Evolutionary conservation across 2,329 filamentous ascomycete genomes (phyloP), one percentile per base, ranked within the genome.

Genomic region (Trichoderma sp.): DNA sequence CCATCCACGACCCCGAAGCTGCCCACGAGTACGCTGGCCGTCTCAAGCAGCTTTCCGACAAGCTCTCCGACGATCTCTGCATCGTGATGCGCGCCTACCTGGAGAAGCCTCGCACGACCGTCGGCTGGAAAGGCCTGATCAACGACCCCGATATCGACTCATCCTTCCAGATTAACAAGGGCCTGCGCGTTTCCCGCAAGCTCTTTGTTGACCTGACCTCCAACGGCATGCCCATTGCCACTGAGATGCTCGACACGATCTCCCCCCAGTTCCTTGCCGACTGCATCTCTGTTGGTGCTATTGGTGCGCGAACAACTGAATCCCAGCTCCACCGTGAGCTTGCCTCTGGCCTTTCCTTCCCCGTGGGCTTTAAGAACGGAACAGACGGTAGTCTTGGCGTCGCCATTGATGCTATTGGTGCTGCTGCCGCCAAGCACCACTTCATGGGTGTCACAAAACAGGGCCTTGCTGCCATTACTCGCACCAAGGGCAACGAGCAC

Each of bases 361-460:
- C 96, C 26, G 95, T 99, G 76, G 96, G 96, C 72, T 99, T 98
- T 92, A 99, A 99, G 90, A 99, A 99, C 83, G 96, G 96, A 73
- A 99, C 96, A 28, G 96, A 99, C 78, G 96, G 96, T 55, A 94
- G 92, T 77, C 85, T 99, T 71, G 90, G 90, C 32, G 95, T 98
- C 23, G 95, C 95, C 23, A 97, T 98, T 77, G 96, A 99, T 80
- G 96, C 96, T 39, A 98, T 98, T 80, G 96, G 95, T 72, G 91
- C 93, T 34, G 93, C 92, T 1, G 90, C 91, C 71, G 87, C 92
- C n/a, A 91, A 88, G 82, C 96, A 99, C 83, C 95, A 98, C 86
- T 99, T 99, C 87, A 92, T 99, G 87, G 95, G 95, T 83, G 96
- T 99, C 64, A 99, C 96, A 36, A 99, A 99, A 87, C 95, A 97